phyloP scores from a whole-genome alignment of 441 rosid species.

The Metrosideros polymorpha region DNA sequence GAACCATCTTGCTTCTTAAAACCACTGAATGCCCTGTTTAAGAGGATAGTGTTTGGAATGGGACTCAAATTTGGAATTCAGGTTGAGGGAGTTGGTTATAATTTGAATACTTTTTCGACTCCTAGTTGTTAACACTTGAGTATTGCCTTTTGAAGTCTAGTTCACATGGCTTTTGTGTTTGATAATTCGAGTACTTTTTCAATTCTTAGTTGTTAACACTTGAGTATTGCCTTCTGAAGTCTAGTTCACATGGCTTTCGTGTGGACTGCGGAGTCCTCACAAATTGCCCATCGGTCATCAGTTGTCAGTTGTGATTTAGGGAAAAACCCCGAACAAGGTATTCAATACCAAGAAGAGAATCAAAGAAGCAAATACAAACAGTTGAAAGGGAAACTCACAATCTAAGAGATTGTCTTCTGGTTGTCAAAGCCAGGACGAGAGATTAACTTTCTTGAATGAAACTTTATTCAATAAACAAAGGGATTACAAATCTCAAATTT shows the following conservation, averaged over 20 bases:
- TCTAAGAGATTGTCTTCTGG: neutral
- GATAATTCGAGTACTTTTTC: no score
- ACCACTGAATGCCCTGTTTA: neutral
- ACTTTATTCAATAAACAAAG: neutral
- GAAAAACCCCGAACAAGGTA: neutral
- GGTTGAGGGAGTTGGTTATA: neutral
- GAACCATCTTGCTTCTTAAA: neutral
- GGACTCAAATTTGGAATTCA: neutral
- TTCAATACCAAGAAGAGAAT: neutral
- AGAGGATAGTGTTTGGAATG: neutral
- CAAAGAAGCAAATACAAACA: neutral
- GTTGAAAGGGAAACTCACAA: neutral
- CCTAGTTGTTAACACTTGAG: neutral
- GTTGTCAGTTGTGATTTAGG: neutral
- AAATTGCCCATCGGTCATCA: rapidly evolving
- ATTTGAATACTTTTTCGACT: neutral
- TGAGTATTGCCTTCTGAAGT: no score
- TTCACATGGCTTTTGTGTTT: neutral
- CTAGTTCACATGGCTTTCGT: neutral
- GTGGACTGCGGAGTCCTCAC: neutral
- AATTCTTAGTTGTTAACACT: no score
- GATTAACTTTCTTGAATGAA: neutral
- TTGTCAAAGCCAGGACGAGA: neutral
- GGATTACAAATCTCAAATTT: neutral
- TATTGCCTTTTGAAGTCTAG: neutral